Evolutionary conservation across 352 stramenopile species (phyloP), one percentile per base, ranked within the genome.

Genomic region (Elongisporangium undulatum): DNA sequence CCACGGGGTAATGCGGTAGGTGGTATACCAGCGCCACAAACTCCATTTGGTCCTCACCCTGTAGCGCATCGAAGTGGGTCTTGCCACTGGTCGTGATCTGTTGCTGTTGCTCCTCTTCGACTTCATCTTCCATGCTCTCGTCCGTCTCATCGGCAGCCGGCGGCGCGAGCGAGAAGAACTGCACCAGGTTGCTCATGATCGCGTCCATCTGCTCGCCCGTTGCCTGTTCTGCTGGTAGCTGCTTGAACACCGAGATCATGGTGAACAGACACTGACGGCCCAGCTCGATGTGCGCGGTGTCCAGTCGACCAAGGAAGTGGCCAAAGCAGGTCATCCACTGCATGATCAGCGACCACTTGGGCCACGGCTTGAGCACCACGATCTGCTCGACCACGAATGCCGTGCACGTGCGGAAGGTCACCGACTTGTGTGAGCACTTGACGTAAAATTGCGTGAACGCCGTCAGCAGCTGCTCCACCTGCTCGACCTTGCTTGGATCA

Each of bases 11-110:
- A 22, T 53, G 62, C n/a, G 85, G 82, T 15, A 92, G 49, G 49
- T 94, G 85, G 53, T 90, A 92, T 12, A 94, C 66, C 13, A 92
- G 69, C 23, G 85, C 72, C 34, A 88, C 76, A 45, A 91, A 90
- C 26, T 85, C 69, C 21, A 92, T 64, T 49, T 94, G 85, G 39
- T 91, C 82, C 0, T 62, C 57, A 1, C 68, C 55, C 21, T 56
- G 51, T 22, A 92, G 59, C 5, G 73, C 68, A 55, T 90, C 81
- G 54, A 92, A 91, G 4, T 72, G 80, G 21, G 60, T 65, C 21
- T 58, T 49, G 39, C 8, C 13, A 49, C 17, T 53, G 3, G 13
- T 26, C 21, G 34, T 7, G 34, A 12, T 55, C 34, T n/a, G 23
- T 3, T 29, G 19, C 13, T 23, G 19, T 20, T 38, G 19, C 41